phyloP scores from a whole-genome alignment of 1,284 basidiomycete genomes.

The Leccinum ponderosum region DNA sequence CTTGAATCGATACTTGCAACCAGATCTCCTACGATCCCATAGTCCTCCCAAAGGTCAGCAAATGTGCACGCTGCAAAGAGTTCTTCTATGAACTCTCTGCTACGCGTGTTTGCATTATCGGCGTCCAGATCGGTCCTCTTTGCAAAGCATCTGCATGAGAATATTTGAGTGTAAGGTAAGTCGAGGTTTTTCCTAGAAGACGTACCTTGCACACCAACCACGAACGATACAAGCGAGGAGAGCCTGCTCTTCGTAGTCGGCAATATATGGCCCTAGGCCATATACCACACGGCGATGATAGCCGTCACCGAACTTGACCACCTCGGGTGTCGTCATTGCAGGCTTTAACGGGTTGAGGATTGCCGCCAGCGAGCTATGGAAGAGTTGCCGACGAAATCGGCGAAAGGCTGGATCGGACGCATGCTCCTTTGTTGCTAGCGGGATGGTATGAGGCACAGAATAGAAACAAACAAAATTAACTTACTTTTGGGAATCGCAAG shows the following conservation, averaged over 20 bases:
- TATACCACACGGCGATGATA: not conserved
- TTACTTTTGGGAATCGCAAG: not conserved
- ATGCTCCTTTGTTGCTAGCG: not conserved
- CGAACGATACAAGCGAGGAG: conserved; percentile 3
- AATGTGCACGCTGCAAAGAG: too few species aligned
- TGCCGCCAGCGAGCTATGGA: not conserved
- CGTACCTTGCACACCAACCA: not conserved
- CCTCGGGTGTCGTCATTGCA: not conserved
- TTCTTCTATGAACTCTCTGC: too few species aligned
- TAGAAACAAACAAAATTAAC: not conserved
- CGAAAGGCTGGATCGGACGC: not conserved
- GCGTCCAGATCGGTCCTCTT: not conserved
- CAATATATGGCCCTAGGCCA: conserved; percentile 1
- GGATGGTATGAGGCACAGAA: not conserved
- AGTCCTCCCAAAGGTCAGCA: too few species aligned
- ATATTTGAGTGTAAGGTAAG: not conserved
- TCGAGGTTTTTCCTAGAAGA: not conserved
- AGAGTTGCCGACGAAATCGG: not conserved
- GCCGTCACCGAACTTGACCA: not conserved
- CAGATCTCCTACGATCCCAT: too few species aligned
- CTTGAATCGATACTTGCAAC: not conserved
- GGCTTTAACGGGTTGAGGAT: not conserved
- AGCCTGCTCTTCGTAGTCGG: conserved; percentile 6
- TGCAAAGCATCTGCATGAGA: not conserved
- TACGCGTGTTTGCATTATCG: not conserved